Conservation (phyloP, 495 filamentous ascomycete species). For the Aeminium ludgeri region DNA sequence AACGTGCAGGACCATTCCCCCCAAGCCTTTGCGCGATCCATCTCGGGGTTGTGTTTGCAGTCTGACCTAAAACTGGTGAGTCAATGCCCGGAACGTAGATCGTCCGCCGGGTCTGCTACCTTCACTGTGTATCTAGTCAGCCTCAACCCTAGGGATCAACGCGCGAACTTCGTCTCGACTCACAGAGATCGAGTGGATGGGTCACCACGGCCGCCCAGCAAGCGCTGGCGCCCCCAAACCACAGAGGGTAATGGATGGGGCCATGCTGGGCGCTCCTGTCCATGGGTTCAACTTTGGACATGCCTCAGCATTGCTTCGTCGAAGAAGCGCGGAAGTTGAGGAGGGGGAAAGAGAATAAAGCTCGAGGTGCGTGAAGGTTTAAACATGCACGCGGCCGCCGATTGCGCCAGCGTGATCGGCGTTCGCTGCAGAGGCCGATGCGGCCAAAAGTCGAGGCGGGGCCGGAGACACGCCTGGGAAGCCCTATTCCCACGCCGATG, state of each 20-base stretch:
- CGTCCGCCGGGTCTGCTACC: constrained; percentile 4
- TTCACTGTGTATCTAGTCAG: constrained; percentile 16
- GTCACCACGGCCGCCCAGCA: constrained; percentile 81
- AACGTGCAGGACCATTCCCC: constrained; percentile 66
- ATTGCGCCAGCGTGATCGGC: too few relatives aligned
- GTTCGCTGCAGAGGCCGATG: too few relatives aligned
- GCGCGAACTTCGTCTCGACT: constrained; percentile 15
- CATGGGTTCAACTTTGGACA: constrained; percentile 17
- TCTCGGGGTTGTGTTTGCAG: constrained; percentile 49
- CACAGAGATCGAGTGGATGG: constrained; percentile 74
- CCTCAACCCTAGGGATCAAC: not conserved
- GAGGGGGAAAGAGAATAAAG: not conserved
- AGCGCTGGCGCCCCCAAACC: constrained; percentile 86
- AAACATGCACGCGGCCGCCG: too few relatives aligned
- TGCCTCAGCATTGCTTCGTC: constrained; percentile 14
- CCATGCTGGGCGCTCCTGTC: constrained; percentile 19
- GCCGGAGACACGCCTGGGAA: too few relatives aligned
- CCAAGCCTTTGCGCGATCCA: constrained; percentile 42
- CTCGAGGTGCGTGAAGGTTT: not conserved
- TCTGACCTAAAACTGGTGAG: constrained; percentile 42
- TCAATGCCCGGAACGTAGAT: constrained; percentile 1
- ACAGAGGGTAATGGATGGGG: constrained; percentile 42
- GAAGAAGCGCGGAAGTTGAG: not conserved
- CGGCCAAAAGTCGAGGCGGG: too few relatives aligned
- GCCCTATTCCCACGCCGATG: too few relatives aligned